A percentile compares a stretch with the other conserved stretches of the same genome.
phyloP scores from a whole-genome alignment of 345 rosid species.

The Erucastrum elatum region DNA sequence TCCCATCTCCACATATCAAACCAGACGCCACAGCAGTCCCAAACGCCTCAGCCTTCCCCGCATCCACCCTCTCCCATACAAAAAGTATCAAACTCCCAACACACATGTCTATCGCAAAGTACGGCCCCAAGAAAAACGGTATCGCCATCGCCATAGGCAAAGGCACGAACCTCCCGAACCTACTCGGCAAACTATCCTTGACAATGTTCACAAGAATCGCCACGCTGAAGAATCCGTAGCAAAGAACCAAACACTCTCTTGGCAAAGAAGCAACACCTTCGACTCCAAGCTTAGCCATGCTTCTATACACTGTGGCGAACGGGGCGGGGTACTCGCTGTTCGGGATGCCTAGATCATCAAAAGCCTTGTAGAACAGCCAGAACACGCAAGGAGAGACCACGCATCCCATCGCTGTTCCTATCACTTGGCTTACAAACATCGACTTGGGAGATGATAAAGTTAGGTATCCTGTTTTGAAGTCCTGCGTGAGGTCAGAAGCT shows the following conservation, averaged over 20 bases:
- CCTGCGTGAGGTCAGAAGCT: constrained; percentile 80
- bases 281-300: constrained; percentile 66
- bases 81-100: constrained; percentile 72
- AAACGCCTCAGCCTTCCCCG: constrained; percentile 64
- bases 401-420: constrained; percentile 89
- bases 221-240: constrained; percentile 58
- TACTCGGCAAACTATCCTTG: constrained; percentile 46
- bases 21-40: constrained; percentile 86
- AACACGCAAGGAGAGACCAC: constrained; percentile 71
- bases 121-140: constrained; percentile 79
- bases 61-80: constrained; percentile 62
- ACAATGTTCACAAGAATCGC: constrained; percentile 58
- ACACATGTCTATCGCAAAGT: constrained; percentile 86
- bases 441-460: constrained; percentile 78
- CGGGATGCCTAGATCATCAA: constrained; percentile 51
- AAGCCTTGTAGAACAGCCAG: constrained; percentile 82
- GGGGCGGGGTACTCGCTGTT: constrained; percentile 64
- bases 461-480: constrained; percentile 83
- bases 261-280: constrained; percentile 74
- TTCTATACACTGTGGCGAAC: constrained; percentile 52
- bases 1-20: constrained; percentile 74
- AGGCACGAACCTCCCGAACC: constrained; percentile 54
- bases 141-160: constrained; percentile 90
- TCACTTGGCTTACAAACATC: constrained; percentile 71
- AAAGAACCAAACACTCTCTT: constrained; percentile 64